A percentile compares a stretch with the other conserved stretches of the same genome.
Conservation (phyloP, 2,329 filamentous ascomycete genomes). For the Apiospora koreana region DNA sequence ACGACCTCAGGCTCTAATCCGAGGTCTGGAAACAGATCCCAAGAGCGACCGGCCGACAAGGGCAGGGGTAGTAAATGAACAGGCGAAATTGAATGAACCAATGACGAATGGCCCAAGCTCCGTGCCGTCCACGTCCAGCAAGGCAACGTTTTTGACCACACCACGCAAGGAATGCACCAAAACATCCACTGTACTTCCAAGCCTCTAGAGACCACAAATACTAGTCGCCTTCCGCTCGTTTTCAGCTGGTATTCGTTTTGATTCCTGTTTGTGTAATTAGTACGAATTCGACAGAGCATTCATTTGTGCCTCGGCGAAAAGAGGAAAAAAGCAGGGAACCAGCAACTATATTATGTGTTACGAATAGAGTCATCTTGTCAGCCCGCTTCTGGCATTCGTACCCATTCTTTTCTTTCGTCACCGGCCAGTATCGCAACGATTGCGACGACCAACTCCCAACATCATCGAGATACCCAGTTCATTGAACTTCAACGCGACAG, state of each 20-base stretch:
- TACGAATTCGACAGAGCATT: not conserved
- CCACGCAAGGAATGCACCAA: not conserved
- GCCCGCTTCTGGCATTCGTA: constrained; percentile 5
- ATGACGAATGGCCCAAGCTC: constrained; percentile 8
- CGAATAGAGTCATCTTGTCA: not conserved
- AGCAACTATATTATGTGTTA: not conserved
- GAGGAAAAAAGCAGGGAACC: not conserved
- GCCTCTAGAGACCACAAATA: constrained; percentile 8
- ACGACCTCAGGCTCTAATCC: not conserved
- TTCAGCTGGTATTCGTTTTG: not conserved
- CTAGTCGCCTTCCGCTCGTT: constrained; percentile 1
- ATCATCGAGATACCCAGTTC: not conserved
- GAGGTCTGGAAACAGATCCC: not conserved
- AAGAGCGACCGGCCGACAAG: not conserved
- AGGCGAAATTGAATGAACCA: not conserved
- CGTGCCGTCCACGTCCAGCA: not conserved
- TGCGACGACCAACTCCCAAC: not conserved
- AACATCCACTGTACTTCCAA: constrained; percentile 2
- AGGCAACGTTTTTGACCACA: not conserved
- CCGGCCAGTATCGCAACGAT: not conserved
- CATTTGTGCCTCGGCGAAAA: not conserved
- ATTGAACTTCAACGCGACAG: not conserved
- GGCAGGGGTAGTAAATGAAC: not conserved
- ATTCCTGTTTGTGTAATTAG: not conserved
- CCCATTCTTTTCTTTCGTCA: constrained; percentile 6